A percentile compares a stretch with the other conserved stretches of the same genome.
Evolutionary conservation across 306 rosid genomes (phyloP).

Genomic region (Senna siamea): DNA sequence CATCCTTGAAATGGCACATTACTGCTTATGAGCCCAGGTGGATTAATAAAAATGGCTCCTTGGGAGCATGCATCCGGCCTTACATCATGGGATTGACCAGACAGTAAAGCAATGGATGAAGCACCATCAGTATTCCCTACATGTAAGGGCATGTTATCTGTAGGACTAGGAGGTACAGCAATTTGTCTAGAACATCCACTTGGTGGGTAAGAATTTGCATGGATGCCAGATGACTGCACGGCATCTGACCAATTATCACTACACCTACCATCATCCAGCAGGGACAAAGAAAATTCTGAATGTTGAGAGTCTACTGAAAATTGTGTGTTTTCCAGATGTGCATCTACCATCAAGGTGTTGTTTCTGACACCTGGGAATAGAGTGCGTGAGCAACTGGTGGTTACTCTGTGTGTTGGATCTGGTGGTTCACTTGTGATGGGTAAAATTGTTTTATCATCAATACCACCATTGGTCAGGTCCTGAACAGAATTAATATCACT

Average conservation of each 20-base stretch:
- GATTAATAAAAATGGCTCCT: slow-evolving; percentile 40
- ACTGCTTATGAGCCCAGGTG: slow-evolving; percentile 42
- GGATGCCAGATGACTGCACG: slow-evolving; percentile 54
- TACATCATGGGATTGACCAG: no score
- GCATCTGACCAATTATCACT: slow-evolving; percentile 56
- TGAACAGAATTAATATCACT: slow-evolving; percentile 31
- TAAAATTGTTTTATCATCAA: slow-evolving; percentile 38
- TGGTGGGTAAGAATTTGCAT: slow-evolving; percentile 46
- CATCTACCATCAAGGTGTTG: slow-evolving; percentile 46
- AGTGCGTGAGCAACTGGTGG: slow-evolving; percentile 43
- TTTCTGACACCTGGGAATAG: slow-evolving; percentile 43
- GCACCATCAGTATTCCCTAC: no score
- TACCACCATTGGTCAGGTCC: slow-evolving; percentile 41
- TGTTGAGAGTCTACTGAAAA: slow-evolving; percentile 45
- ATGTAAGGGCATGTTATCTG: no score
- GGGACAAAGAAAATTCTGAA: slow-evolving; percentile 51
- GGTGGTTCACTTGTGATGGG: slow-evolving; percentile 45
- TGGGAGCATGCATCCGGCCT: slow-evolving; percentile 49
- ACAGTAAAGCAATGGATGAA: no score
- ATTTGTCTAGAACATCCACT: slow-evolving; percentile 39
- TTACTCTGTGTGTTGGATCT: slow-evolving; percentile 40
- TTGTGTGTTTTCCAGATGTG: slow-evolving; percentile 39
- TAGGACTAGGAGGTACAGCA: slow-evolving; percentile 36
- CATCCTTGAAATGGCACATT: slow-evolving; percentile 60
- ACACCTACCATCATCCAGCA: slow-evolving; percentile 51